A percentile compares a stretch with the other conserved stretches of the same genome.
phyloP scores from a whole-genome alignment of 2,329 filamentous ascomycete species.

The Juglanconis oblonga region DNA sequence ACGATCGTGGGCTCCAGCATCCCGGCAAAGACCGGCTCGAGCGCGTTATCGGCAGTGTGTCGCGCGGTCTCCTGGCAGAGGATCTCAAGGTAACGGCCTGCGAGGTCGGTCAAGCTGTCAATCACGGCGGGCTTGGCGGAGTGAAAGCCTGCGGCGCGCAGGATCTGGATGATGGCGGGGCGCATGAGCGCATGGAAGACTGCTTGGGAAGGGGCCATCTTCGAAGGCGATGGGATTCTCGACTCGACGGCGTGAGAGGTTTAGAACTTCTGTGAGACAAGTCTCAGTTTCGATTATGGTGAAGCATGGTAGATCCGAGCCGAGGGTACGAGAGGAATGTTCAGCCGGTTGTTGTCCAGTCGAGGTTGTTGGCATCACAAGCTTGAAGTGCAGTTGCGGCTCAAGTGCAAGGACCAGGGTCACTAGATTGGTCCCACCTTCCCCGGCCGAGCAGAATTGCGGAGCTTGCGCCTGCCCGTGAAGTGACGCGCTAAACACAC shows the following conservation, averaged over 20 bases:
- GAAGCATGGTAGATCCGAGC: background rate
- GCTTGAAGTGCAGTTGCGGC: conserved; percentile 1
- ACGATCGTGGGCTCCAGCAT: conserved; percentile 59
- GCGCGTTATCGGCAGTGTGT: conserved; percentile 68
- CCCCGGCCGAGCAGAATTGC: background rate
- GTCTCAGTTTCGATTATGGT: background rate
- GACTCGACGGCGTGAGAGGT: background rate
- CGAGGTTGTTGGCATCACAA: background rate
- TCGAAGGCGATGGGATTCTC: conserved; percentile 6
- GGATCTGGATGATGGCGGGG: conserved; percentile 83
- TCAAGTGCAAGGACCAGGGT: background rate
- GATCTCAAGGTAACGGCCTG: conserved; percentile 73
- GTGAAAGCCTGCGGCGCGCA: conserved; percentile 89
- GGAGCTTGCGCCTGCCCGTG: background rate
- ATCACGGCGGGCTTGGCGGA: conserved; percentile 76
- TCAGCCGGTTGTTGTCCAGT: background rate
- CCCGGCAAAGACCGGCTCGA: conserved; percentile 57
- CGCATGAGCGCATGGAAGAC: conserved; percentile 75
- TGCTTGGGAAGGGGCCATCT: conserved; percentile 45
- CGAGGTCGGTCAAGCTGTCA: conserved; percentile 83
- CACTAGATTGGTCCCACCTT: background rate
- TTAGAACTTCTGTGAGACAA: background rate
- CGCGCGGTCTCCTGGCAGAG: conserved; percentile 70
- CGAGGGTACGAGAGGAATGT: background rate
- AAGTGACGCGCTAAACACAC: background rate